Evolutionary conservation across 192 early-diverging fungal genomes (phyloP), one percentile per base, ranked within the genome.

Genomic region (Phycomyces nitens): DNA sequence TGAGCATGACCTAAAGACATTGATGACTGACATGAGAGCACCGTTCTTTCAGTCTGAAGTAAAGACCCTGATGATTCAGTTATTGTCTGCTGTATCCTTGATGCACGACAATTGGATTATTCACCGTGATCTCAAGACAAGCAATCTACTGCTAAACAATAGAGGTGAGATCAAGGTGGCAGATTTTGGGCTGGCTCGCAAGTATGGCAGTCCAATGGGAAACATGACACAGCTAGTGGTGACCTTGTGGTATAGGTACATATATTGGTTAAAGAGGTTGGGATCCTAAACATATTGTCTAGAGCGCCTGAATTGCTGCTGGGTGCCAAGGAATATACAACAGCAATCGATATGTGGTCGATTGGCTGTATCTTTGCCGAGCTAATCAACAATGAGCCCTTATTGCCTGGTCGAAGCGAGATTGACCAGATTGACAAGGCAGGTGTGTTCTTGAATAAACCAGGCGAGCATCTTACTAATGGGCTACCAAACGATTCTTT

Each of bases 291-390:
- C 23, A 34, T 65, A 38, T 51, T 23, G 12, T 52, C 3, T 69
- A 85, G 84, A 76, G 80, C 86, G 3, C 86, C 86, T 15, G 86
- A 88, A 23, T 43, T 88, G 3, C 64, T 88, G 18, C 55, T 88
- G 16, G 86, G 86, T 10, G 68, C 75, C 20, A 82, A 82, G 20
- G 73, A 83, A 51, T 88, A 88, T 70, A 75, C 80, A 8, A 84
- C 80, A 4, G 88, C 88, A 0, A 79, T 92, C 27, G 93, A 94
- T 60, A 91, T 94, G 74, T 94, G 93, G 92, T 89, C 88, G 11
- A 84, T 96, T 26, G 97, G 97, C 3, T 99, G 97, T 68, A 99
- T 99, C 24, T 95, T 99, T 84, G 97, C 84, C 16, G 97, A 99
- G 71, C 69, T 99, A 44, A 78, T 95, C 12, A 87, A 89, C 55